Base-by-base conservation (phyloP, 306 rosid genomes). In the Citrullus amarus region DNA sequence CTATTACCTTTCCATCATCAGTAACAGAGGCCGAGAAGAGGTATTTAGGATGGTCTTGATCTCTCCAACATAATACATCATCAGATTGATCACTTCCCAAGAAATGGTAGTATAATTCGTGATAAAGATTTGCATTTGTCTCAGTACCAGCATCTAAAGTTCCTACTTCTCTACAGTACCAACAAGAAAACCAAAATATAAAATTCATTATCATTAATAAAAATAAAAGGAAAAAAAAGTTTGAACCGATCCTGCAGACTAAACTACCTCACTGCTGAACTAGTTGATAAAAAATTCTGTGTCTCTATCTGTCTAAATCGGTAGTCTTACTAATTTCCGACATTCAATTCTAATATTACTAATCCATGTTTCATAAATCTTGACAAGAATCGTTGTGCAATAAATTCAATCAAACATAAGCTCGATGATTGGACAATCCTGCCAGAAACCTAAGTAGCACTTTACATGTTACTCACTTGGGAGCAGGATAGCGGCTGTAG, bases 41-140 rank as follows among this genome's bases (percentile, higher is more conserved):
- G 88, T 87, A 84, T 81, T 88, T 90, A 13, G 99, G 97, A 80
- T 91, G 90, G 22, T 92, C 91, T 79, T 85, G 61, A 81, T 95
- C 99, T 82, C 76, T 91, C 97, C 97, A 95, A 79, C 97, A 91
- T 72, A 95, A 84, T 61, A 95, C 80, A 86, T 95, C 99, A 77
- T 90, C 84, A 0, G 93, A 92, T 63, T 95, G 99, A 86, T 91
- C 88, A 0, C 88, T 89, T 15, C 97, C 97, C 87, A 95, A 80
- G 78, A 89, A 83, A 85, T 95, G 99, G 84, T 95, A 95, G 83
- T 86, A 88, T 36, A 95, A 78, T 79, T 95, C 90, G 41, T 91
- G 97, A 82, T 88, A 76, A 76, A 91, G 96, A 85, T 92, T 95
- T 44, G 88, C 11, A 72, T 87, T 80, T 62, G 97, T 95, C 87